These are phyloP conservation scores for Dipteronia dyeriana DNA, from an alignment of 345 rosid genomes.

Conservation along the genomic window DNA sequence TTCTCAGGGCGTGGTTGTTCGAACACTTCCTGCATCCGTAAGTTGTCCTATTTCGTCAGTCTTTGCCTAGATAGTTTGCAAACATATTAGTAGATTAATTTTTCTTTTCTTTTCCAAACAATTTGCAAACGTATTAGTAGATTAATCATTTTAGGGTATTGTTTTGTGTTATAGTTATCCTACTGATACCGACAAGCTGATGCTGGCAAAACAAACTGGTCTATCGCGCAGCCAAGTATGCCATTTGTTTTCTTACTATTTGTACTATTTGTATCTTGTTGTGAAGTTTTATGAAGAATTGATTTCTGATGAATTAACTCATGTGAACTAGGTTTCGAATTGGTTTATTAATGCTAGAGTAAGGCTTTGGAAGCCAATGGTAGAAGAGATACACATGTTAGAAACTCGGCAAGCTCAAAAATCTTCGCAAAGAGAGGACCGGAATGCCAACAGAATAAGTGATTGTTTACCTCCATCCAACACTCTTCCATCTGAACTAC, in stretches of 20 bases:
- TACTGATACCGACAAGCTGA: slow-evolving; percentile 83
- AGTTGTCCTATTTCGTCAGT: slow-evolving; percentile 29
- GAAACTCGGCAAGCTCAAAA: slow-evolving; percentile 72
- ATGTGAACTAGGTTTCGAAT: slow-evolving; percentile 64
- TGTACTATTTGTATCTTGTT: background rate
- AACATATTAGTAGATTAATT: background rate
- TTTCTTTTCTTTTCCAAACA: background rate
- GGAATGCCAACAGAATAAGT: slow-evolving; percentile 32
- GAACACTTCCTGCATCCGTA: slow-evolving; percentile 94
- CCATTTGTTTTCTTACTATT: background rate
- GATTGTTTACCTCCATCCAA: slow-evolving; percentile 32
- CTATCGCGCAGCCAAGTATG: slow-evolving; percentile 84
- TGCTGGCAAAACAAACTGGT: slow-evolving; percentile 93
- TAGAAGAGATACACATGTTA: slow-evolving; percentile 83
- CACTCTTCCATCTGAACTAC: slow-evolving; percentile 31
- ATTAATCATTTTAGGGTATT: background rate
- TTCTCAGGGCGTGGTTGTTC: slow-evolving; percentile 83
- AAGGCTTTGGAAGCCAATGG: slow-evolving; percentile 97
- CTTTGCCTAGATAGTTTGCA: background rate
- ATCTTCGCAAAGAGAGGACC: slow-evolving; percentile 49
- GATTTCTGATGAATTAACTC: background rate
- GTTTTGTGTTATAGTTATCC: slow-evolving; percentile 65
- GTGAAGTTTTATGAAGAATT: background rate
- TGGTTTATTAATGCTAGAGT: slow-evolving; percentile 97
- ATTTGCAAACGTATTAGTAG: background rate